Evolutionary conservation across 768 basidiomycete genomes (phyloP).

Genomic region (Fomitopsis serialis): DNA sequence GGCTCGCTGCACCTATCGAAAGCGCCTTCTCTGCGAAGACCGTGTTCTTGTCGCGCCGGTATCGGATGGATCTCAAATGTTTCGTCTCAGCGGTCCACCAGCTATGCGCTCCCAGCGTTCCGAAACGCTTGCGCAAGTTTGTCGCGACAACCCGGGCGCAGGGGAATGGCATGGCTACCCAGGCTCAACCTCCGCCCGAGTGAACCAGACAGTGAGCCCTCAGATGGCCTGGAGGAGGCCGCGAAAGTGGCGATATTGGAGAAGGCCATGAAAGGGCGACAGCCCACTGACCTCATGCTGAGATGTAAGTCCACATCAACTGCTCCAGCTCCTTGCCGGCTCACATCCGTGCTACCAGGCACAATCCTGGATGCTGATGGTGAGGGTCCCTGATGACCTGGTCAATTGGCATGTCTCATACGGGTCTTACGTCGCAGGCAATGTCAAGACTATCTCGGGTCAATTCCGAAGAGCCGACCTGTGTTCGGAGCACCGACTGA

Average conservation of each 20-base stretch:
- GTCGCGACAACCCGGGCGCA: not conserved
- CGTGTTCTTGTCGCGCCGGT: slow-evolving; percentile 5
- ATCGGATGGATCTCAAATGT: slow-evolving; percentile 3
- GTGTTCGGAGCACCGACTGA: slow-evolving; percentile 80
- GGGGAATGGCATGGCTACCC: slow-evolving; percentile 25
- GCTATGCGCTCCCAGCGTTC: not conserved
- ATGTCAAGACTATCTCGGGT: slow-evolving; percentile 82
- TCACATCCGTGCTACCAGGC: slow-evolving; percentile 40
- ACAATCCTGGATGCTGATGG: slow-evolving; percentile 86
- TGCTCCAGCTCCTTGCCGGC: slow-evolving; percentile 7
- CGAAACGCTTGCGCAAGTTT: not conserved
- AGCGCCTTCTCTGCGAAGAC: slow-evolving; percentile 10
- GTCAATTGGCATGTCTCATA: slow-evolving; percentile 7
- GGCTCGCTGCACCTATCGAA: not conserved
- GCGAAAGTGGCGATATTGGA: slow-evolving; percentile 73
- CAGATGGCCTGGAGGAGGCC: slow-evolving; percentile 54
- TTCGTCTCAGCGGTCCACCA: not conserved
- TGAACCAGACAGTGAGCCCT: slow-evolving; percentile 12
- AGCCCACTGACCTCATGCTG: slow-evolving; percentile 86
- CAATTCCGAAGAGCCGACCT: slow-evolving; percentile 90
- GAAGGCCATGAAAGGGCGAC: slow-evolving; percentile 81
- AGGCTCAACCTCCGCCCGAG: slow-evolving; percentile 16
- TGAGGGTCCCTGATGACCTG: slow-evolving; percentile 21
- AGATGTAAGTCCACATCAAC: slow-evolving; percentile 63
- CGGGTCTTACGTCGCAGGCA: slow-evolving; percentile 43